A percentile compares a stretch with the other conserved stretches of the same genome.
Evolutionary conservation across 1,139 yeast species (phyloP).

Genomic region (Hanseniaspora sp.): DNA sequence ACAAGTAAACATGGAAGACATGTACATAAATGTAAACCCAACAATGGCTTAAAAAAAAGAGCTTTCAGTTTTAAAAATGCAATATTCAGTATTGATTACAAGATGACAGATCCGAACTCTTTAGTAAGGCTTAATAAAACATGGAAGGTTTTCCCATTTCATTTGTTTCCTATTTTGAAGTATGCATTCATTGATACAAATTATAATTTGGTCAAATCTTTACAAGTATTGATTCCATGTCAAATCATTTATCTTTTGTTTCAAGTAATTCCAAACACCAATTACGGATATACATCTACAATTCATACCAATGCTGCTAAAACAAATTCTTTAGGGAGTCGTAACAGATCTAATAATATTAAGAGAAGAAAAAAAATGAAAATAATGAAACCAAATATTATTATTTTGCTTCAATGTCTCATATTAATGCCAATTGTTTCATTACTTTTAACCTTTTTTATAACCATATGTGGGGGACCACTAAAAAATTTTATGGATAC

Average conservation of each 20-base stretch:
- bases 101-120: conserved; percentile 13
- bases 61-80: conserved; percentile 1
- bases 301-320: too few species aligned
- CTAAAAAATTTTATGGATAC: conserved; percentile 50
- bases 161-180: conserved; percentile 34
- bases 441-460: conserved; percentile 40
- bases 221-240: conserved; percentile 24
- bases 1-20: not conserved
- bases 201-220: conserved; percentile 29
- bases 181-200: conserved; percentile 31
- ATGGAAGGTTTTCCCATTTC: conserved; percentile 38
- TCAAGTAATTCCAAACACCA: conserved; percentile 26
- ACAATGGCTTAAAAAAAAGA: not conserved
- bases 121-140: conserved; percentile 30
- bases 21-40: not conserved
- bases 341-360: not conserved
- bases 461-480: conserved; percentile 83
- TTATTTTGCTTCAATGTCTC: conserved; percentile 33
- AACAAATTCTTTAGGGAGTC: not conserved
- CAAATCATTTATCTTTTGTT: conserved; percentile 26
- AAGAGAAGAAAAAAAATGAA: conserved; percentile 17
- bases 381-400: conserved; percentile 30
- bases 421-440: conserved; percentile 36
- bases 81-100: conserved; percentile 9
- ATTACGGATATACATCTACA: conserved; percentile 24